A percentile compares a stretch with the other conserved stretches of the same genome.
These are phyloP conservation scores for Penicillium robsamsonii DNA, from an alignment of 495 filamentous ascomycete genomes.

Conservation along the genomic window DNA sequence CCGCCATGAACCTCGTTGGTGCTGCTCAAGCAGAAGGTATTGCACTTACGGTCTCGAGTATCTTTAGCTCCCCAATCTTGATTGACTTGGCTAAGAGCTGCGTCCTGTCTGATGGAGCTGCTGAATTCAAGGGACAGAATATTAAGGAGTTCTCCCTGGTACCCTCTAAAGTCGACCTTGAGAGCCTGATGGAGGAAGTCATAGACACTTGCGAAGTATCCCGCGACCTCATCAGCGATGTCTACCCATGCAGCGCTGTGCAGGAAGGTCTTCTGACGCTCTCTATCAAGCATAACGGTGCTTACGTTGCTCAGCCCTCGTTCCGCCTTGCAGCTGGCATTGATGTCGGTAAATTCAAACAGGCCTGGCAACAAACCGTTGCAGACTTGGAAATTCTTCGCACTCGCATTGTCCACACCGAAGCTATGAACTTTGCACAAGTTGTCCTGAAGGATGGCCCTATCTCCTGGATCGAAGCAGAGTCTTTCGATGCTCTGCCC, in stretches of 20 bases:
- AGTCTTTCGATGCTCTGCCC: conserved; percentile 46
- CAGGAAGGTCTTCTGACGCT: conserved; percentile 69
- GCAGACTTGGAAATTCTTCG: conserved; percentile 52
- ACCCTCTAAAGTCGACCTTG: conserved; percentile 19
- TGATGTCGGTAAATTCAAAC: conserved; percentile 48
- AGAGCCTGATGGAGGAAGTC: conserved; percentile 44
- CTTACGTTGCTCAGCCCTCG: conserved; percentile 52
- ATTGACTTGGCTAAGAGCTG: conserved; percentile 47
- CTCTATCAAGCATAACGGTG: conserved; percentile 51
- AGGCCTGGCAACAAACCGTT: conserved; percentile 52
- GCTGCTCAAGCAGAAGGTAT: conserved; percentile 44
- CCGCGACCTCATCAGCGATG: conserved; percentile 45
- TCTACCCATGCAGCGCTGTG: conserved; percentile 68
- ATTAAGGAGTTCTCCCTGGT: conserved; percentile 50
- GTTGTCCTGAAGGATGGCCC: conserved; percentile 51
- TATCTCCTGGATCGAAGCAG: conserved; percentile 46
- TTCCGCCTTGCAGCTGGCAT: conserved; percentile 44
- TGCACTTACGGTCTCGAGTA: conserved; percentile 46
- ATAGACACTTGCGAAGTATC: conserved; percentile 42
- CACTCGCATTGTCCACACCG: conserved; percentile 54
- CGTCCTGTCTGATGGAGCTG: conserved; percentile 2
- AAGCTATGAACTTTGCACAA: conserved; percentile 48
- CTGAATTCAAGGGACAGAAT: conserved; percentile 10
- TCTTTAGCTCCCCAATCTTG: conserved; percentile 48
- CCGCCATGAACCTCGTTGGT: conserved; percentile 55